Evolutionary conservation across 2,329 filamentous ascomycete genomes (phyloP).

Genomic region (Claviceps sp.): DNA sequence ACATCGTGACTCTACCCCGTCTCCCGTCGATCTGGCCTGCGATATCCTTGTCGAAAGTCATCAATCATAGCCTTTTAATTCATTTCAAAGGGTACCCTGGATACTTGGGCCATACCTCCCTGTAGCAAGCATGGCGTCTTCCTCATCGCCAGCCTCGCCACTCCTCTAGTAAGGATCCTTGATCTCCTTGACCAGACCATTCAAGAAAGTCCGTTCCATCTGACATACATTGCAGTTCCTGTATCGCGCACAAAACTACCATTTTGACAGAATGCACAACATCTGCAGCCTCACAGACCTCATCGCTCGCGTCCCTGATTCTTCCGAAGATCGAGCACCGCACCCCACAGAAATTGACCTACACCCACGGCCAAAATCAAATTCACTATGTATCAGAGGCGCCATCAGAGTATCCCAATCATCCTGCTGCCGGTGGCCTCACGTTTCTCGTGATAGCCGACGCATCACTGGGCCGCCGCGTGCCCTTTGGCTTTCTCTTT

Average conservation of each 20-base stretch:
- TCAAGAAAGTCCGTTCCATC: not conserved
- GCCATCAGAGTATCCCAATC: slow-evolving; percentile 47
- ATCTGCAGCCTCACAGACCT: slow-evolving; percentile 68
- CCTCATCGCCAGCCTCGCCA: slow-evolving; percentile 52
- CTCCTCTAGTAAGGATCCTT: slow-evolving; percentile 50
- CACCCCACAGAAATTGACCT: slow-evolving; percentile 76
- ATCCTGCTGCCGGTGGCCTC: slow-evolving; percentile 59
- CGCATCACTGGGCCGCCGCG: slow-evolving; percentile 65
- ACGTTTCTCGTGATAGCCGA: slow-evolving; percentile 88
- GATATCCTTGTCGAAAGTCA: not conserved
- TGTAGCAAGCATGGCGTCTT: slow-evolving; percentile 50
- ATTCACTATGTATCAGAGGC: slow-evolving; percentile 92
- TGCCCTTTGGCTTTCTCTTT: slow-evolving; percentile 84
- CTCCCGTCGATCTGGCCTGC: not conserved
- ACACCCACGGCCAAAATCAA: slow-evolving; percentile 81
- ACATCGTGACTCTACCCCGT: not conserved
- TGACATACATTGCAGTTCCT: slow-evolving; percentile 39
- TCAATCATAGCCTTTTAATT: not conserved
- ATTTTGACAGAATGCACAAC: slow-evolving; percentile 90
- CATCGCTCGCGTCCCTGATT: slow-evolving; percentile 81
- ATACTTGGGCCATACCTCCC: not conserved
- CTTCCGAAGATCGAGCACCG: slow-evolving; percentile 86
- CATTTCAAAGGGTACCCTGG: not conserved
- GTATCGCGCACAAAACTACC: slow-evolving; percentile 85
- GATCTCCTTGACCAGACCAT: not conserved